phyloP scores from a whole-genome alignment of 1,139 yeast genomes.

The Casaregolazyma suthepensis region DNA sequence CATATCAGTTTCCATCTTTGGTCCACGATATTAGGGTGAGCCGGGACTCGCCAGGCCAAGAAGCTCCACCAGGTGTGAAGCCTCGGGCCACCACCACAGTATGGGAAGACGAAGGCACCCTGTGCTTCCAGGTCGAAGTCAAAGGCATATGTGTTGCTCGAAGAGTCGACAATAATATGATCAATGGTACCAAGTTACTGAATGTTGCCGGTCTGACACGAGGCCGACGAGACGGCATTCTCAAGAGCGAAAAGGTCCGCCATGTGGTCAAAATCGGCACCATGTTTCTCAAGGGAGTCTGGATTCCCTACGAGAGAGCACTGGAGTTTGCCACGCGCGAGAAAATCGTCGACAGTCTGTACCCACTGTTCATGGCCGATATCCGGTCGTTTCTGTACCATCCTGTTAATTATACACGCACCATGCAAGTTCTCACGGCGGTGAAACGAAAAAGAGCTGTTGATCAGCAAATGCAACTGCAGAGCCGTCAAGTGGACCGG shows the following conservation, averaged over 20 bases:
- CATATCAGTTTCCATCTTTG: conserved; percentile 31
- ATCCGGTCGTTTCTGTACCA: conserved; percentile 43
- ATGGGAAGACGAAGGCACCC: conserved; percentile 94
- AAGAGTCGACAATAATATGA: conserved; percentile 86
- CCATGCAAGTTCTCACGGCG: conserved; percentile 34
- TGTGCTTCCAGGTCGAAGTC: conserved; percentile 92
- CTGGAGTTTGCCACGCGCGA: conserved; percentile 82
- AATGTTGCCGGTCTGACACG: conserved; percentile 91
- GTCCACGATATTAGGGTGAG: conserved; percentile 22
- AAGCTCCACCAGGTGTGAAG: conserved; percentile 49
- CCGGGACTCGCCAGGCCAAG: conserved; percentile 35
- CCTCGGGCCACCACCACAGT: conserved; percentile 87
- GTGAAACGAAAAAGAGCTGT: conserved; percentile 30
- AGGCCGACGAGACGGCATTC: conserved; percentile 82
- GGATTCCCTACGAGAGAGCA: conserved; percentile 95
- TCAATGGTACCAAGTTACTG: conserved; percentile 84
- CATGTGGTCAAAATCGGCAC: conserved; percentile 93
- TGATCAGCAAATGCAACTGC: conserved; percentile 21
- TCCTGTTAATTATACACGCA: conserved; percentile 31
- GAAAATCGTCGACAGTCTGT: conserved; percentile 71
- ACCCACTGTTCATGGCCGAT: conserved; percentile 83
- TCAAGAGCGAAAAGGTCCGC: conserved; percentile 78
- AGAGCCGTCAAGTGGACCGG: conserved; percentile 2
- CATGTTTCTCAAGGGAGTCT: conserved; percentile 93
- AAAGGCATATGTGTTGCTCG: conserved; percentile 84